Percentiles rank a stretch among this genome's conserved stretches.
Evolutionary conservation across 495 filamentous ascomycete species (phyloP).

Genomic region (Collariella sp.): DNA sequence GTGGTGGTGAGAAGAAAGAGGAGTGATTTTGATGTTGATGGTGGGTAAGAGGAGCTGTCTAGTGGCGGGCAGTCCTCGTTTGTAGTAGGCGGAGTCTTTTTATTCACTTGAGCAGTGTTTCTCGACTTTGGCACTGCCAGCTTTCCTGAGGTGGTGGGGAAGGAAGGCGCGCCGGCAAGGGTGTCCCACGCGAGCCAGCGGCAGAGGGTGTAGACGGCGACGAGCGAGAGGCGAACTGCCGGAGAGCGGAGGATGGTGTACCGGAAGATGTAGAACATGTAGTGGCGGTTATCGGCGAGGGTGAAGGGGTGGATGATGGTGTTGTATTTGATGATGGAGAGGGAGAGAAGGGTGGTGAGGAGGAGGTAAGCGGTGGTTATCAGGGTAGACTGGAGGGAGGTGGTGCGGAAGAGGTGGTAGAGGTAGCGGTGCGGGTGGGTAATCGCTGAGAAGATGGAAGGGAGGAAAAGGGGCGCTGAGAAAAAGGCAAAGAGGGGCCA

Average conservation of each 20-base stretch:
- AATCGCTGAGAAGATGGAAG: constrained; percentile 30
- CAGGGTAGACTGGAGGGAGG: neutral
- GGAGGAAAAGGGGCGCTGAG: constrained; percentile 66
- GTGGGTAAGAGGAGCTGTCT: neutral
- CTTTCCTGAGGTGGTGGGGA: neutral
- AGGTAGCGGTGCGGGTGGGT: neutral
- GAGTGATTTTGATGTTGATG: constrained; percentile 36
- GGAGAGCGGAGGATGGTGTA: constrained; percentile 61
- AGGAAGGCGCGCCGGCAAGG: constrained; percentile 18
- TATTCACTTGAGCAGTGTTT: too few species aligned
- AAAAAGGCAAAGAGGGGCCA: constrained; percentile 86
- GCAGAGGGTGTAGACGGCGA: constrained; percentile 45
- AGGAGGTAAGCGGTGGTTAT: constrained; percentile 20
- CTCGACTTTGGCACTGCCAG: neutral
- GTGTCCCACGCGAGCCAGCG: constrained; percentile 54
- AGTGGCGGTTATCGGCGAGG: constrained; percentile 92
- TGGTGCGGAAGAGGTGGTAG: neutral
- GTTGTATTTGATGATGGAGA: constrained; percentile 60
- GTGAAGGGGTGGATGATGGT: constrained; percentile 95
- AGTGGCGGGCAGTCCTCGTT: neutral
- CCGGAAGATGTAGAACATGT: constrained; percentile 92
- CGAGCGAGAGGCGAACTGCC: constrained; percentile 56
- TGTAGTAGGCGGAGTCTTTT: too few species aligned
- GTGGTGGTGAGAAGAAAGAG: constrained; percentile 65
- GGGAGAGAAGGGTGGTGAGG: constrained; percentile 23